Percentiles rank a stretch among this genome's conserved stretches.
These are phyloP conservation scores for Lignosus rhinocerotis DNA, from an alignment of 1,284 basidiomycete species.

Conservation along the genomic window DNA sequence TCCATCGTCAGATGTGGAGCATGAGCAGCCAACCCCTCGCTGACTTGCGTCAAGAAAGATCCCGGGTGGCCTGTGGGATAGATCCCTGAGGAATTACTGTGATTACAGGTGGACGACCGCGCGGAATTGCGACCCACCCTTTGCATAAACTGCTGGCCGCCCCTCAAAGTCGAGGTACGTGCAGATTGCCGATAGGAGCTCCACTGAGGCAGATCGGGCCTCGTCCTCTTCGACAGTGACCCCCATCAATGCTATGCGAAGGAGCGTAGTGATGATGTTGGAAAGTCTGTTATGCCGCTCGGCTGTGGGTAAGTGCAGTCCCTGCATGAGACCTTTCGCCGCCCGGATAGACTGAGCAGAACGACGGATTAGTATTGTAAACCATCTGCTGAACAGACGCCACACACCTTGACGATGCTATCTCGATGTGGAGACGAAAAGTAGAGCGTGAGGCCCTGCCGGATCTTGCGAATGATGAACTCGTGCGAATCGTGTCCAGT, in stretches of 20 bases:
- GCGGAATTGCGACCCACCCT: conserved; percentile 50
- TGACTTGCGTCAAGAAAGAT: conserved; percentile 65
- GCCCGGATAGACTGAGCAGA: conserved; percentile 57
- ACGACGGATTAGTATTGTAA: neutral
- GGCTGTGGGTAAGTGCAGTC: conserved; percentile 52
- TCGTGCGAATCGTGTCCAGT: conserved; percentile 76
- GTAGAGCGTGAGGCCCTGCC: conserved; percentile 67
- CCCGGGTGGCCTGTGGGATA: conserved; percentile 74
- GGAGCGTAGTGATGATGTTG: conserved; percentile 80
- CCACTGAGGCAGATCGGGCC: conserved; percentile 76
- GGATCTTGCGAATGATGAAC: conserved; percentile 76
- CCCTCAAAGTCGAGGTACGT: conserved; percentile 78
- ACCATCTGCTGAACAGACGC: neutral
- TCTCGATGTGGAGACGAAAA: conserved; percentile 72
- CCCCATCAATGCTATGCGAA: conserved; percentile 82
- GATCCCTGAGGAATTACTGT: conserved; percentile 46
- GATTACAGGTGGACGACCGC: conserved; percentile 15
- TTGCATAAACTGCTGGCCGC: conserved; percentile 62
- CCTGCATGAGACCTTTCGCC: conserved; percentile 68
- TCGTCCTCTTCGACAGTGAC: conserved; percentile 73
- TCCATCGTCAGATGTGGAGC: conserved; percentile 83
- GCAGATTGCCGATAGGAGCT: conserved; percentile 77
- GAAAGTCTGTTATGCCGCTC: conserved; percentile 77
- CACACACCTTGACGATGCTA: conserved; percentile 68
- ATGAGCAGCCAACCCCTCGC: conserved; percentile 70